phyloP scores from a whole-genome alignment of 192 early-diverging fungal species.

The Mortierella hygrophila region DNA sequence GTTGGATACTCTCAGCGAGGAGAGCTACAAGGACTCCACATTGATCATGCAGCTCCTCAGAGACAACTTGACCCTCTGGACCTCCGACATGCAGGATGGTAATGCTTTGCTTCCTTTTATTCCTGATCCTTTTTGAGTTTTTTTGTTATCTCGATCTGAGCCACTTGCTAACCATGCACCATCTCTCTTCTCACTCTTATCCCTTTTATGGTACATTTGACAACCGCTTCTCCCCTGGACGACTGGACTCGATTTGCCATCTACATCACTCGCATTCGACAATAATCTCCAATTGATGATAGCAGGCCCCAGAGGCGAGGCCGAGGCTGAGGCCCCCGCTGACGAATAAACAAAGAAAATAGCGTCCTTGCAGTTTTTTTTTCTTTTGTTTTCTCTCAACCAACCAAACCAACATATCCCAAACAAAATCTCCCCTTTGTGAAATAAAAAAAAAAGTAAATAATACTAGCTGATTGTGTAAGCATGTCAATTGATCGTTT shows the following conservation, averaged over 20 bases:
- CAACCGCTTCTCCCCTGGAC: not conserved
- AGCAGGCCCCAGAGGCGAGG: conserved; percentile 36
- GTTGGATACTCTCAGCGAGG: conserved; percentile 97
- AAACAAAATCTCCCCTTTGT: conserved; percentile 3
- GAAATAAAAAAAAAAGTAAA: conserved; percentile 8
- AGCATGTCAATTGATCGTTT: not conserved
- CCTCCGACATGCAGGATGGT: conserved; percentile 80
- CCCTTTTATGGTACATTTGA: not conserved
- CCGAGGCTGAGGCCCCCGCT: conserved; percentile 37
- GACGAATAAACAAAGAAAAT: conserved; percentile 30
- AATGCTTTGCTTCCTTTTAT: conserved; percentile 7
- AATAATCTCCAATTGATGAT: not conserved
- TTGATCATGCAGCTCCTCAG: conserved; percentile 99
- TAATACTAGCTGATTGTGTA: not conserved
- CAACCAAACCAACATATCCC: not conserved
- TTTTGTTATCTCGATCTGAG: not conserved
- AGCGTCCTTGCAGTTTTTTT: conserved; percentile 4
- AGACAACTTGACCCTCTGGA: conserved; percentile 99
- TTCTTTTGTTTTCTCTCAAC: not conserved
- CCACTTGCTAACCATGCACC: not conserved
- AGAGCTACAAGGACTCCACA: conserved; percentile 91
- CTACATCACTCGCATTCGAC: not conserved
- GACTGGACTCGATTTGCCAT: not conserved
- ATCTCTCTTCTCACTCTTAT: not conserved
- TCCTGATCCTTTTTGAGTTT: not conserved